Base-by-base conservation (phyloP, 2,329 filamentous ascomycete species). In the Gaeumannomyces sp. region DNA sequence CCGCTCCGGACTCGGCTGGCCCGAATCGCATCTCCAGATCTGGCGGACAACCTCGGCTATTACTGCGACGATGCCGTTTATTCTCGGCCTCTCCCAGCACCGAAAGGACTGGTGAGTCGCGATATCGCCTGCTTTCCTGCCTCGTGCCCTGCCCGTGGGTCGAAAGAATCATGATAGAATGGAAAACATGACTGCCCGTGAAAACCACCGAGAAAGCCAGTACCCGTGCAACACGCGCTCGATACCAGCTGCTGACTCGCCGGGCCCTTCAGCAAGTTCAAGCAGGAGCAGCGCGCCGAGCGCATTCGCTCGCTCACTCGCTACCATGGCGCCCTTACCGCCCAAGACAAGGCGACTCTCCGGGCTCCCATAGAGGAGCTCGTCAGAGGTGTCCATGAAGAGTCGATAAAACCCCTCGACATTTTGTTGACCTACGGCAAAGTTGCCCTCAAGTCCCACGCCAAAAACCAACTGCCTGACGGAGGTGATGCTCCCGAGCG, bases 391-490 rank as follows among this genome's bases (percentile, higher is more conserved):
- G 90, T 97, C 4, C 91, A 94, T 38, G 83, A 85, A n/a, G 84
- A 53, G 45, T 77, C 81, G 64, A 80, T 87, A 61, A 82, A 84
- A 16, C 88, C 93, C 0, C 74, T 89, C 29, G 87, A 92, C 67
- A 85, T 97, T 60, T 85, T 97, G n/a, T 86, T 82, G 66, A 87
- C 92, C 14, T 98, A 97, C 74, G 90, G 90, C 71, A 97, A 96
- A 76, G 88, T 56, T 62, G 38, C 93, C 0, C 74, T 96, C 63
- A 89, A 88, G 72, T 93, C 92, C 1, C 94, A 97, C 50, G 83
- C 89, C 67, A 89, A 89, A n/a, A 77, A 97, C 93, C 2, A 97
- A 97, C 75, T 96, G 92, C 72, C 78, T 96, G 16, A 97, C 94
- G 0, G 93, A 97, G 77, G 80, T 97, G 65, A 85, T 97, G 79